These are phyloP conservation scores for Podaxis sp. DNA, from an alignment of 768 basidiomycete species.

Conservation along the genomic window DNA sequence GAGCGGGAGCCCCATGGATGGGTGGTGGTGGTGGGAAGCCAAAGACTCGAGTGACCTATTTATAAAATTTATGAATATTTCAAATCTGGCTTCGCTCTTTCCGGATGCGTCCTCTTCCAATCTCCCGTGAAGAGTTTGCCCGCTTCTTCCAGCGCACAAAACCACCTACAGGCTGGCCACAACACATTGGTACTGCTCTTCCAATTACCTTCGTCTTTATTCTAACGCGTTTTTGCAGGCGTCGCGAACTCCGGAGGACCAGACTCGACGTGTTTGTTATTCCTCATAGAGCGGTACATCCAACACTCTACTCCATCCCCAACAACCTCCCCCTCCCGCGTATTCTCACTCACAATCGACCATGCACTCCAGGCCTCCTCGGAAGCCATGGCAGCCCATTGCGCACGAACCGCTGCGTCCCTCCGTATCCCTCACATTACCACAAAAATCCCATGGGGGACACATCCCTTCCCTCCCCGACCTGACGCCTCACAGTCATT, in stretches of 20 bases:
- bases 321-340: slow-evolving; percentile 13
- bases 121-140: slow-evolving; percentile 48
- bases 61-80: not conserved
- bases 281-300: slow-evolving; percentile 53
- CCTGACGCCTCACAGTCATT: slow-evolving; percentile 41
- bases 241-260: slow-evolving; percentile 82
- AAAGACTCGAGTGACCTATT: not conserved
- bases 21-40: not conserved
- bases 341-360: slow-evolving; percentile 64
- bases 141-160: slow-evolving; percentile 41
- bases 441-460: slow-evolving; percentile 56
- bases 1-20: slow-evolving; percentile 18
- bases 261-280: slow-evolving; percentile 79
- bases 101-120: slow-evolving; percentile 26
- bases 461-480: slow-evolving; percentile 44
- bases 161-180: slow-evolving; percentile 49
- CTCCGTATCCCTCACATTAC: slow-evolving; percentile 48
- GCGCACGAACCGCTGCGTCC: slow-evolving; percentile 37
- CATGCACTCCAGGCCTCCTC: slow-evolving; percentile 69
- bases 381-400: slow-evolving; percentile 49
- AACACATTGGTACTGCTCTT: slow-evolving; percentile 13
- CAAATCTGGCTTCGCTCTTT: not conserved
- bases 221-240: slow-evolving; percentile 34
- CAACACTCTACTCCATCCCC: slow-evolving; percentile 16
- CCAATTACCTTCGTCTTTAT: slow-evolving; percentile 40